These are phyloP conservation scores for Epichloe aotearoae DNA, from an alignment of 2,329 filamentous ascomycete species.

Conservation along the genomic window DNA sequence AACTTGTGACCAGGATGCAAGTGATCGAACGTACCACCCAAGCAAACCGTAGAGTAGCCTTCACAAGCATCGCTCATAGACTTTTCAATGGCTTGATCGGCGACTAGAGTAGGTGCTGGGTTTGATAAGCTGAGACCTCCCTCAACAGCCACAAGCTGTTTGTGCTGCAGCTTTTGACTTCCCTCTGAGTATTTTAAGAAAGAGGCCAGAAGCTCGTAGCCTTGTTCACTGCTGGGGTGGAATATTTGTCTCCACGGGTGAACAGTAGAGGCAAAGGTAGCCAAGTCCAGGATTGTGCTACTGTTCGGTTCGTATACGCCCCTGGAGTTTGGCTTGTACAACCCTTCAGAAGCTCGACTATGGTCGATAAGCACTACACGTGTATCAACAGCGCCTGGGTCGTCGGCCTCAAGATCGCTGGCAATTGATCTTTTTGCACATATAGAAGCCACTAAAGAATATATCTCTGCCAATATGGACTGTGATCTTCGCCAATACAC, in stretches of 20 bases:
- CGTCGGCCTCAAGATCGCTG: conserved; percentile 41
- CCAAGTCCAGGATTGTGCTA: conserved; percentile 35
- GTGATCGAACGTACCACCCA: conserved; percentile 94
- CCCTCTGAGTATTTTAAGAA: conserved; percentile 35
- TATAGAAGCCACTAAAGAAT: conserved; percentile 63
- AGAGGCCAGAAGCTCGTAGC: conserved; percentile 40
- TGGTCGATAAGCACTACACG: conserved; percentile 63
- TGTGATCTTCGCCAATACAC: conserved; percentile 57
- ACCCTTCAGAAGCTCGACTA: conserved; percentile 18
- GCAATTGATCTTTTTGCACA: conserved; percentile 48
- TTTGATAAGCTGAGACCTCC: conserved; percentile 33
- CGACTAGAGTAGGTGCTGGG: not conserved
- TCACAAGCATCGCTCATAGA: conserved; percentile 1
- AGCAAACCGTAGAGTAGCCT: conserved; percentile 40
- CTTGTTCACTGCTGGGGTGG: conserved; percentile 49
- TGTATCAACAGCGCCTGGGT: conserved; percentile 59
- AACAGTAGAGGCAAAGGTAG: conserved; percentile 37
- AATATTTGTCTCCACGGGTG: conserved; percentile 54
- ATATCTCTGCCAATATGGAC: conserved; percentile 60
- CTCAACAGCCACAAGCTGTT: conserved; percentile 37
- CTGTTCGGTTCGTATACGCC: conserved; percentile 29
- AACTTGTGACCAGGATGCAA: conserved; percentile 92
- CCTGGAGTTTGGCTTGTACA: conserved; percentile 19
- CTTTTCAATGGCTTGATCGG: not conserved
- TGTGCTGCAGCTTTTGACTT: conserved; percentile 32